These are phyloP conservation scores for Verruconis gallopava DNA, from an alignment of 2,329 filamentous ascomycete species.

Conservation along the genomic window DNA sequence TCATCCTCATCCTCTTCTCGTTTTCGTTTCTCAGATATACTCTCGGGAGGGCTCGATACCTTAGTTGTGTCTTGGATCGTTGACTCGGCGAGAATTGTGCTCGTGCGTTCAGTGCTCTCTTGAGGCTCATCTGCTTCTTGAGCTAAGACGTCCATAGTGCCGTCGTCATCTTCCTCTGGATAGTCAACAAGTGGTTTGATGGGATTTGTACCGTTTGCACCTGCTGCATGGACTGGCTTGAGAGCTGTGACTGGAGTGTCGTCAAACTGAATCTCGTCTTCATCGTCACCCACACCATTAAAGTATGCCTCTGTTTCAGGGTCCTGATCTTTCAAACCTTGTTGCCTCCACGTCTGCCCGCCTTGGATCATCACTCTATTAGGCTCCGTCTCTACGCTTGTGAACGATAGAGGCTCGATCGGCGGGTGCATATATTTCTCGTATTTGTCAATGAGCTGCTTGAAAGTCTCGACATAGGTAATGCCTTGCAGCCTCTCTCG, in stretches of 20 bases:
- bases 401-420: constrained; percentile 47
- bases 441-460: constrained; percentile 59
- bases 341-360: constrained; percentile 45
- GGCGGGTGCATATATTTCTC: constrained; percentile 55
- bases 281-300: constrained; percentile 76
- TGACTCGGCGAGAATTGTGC: constrained; percentile 18
- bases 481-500: constrained; percentile 63
- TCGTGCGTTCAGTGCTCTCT: constrained; percentile 16
- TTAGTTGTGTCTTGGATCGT: constrained; percentile 18
- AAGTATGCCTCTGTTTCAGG: constrained; percentile 87
- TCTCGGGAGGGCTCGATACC: constrained; percentile 50
- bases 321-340: constrained; percentile 71
- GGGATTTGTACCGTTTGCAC: constrained; percentile 51
- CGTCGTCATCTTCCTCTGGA: constrained; percentile 74
- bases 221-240: too few species aligned
- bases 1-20: constrained; percentile 92
- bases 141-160: constrained; percentile 39
- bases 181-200: constrained; percentile 74
- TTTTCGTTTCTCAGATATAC: constrained; percentile 75
- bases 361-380: constrained; percentile 26
- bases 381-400: constrained; percentile 53
- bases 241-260: constrained; percentile 12
- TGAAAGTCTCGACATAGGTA: constrained; percentile 76
- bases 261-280: constrained; percentile 38
- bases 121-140: constrained; percentile 11